Evolutionary conservation across 1,284 basidiomycete genomes (phyloP).

Genomic region (Marasmius oreades): DNA sequence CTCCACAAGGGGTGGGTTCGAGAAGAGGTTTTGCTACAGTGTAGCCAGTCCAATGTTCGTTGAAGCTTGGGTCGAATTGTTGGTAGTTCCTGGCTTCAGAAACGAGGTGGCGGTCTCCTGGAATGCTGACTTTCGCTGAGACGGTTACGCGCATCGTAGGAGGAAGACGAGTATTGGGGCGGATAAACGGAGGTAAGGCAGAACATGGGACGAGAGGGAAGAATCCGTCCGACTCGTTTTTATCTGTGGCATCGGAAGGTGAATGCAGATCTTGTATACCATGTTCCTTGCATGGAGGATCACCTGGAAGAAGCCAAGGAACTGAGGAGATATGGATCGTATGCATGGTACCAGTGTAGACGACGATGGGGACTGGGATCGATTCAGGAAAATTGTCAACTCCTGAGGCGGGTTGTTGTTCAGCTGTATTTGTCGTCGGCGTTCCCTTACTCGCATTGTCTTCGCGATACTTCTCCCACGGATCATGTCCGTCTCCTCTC

Average conservation of each 20-base stretch:
- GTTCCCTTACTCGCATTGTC: not conserved
- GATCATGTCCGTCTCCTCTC: not conserved
- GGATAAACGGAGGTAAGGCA: not conserved
- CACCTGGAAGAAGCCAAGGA: not conserved
- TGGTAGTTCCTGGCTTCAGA: conserved; percentile 42
- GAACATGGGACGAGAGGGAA: not conserved
- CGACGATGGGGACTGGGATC: not conserved
- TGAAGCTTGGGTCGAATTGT: conserved; percentile 39
- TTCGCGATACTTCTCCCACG: not conserved
- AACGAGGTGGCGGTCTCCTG: conserved; percentile 27
- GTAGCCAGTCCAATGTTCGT: conserved; percentile 45
- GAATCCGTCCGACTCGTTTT: not conserved
- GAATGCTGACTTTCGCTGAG: conserved; percentile 28
- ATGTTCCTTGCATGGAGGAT: not conserved
- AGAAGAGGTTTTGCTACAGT: conserved; percentile 37
- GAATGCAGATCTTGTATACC: not conserved
- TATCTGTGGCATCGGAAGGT: not conserved
- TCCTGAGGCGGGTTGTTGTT: not conserved
- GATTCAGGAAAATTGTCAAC: not conserved
- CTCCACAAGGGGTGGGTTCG: conserved; percentile 40
- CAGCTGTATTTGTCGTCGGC: not conserved
- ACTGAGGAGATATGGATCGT: not conserved
- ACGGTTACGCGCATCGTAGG: conserved; percentile 30
- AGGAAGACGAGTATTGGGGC: conserved; percentile 10
- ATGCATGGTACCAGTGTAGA: not conserved